These are phyloP conservation scores for Cucumis cinereus DNA, from an alignment of 306 rosid genomes.

Conservation along the genomic window DNA sequence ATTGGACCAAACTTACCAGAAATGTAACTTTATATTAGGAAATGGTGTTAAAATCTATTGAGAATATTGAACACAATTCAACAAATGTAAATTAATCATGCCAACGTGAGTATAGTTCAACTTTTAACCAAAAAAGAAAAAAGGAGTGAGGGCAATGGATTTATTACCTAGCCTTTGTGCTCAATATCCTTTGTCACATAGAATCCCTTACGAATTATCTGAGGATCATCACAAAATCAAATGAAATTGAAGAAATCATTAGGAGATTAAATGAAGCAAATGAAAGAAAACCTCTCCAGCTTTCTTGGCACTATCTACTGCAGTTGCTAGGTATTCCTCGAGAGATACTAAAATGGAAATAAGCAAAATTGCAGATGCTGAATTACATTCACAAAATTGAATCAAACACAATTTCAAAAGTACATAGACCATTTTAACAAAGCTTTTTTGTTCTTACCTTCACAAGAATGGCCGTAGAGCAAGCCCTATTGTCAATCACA, in stretches of 20 bases:
- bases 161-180: constrained; percentile 69
- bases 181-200: constrained; percentile 60
- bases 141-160: neutral
- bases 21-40: neutral
- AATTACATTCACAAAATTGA: no score
- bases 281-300: constrained; percentile 56
- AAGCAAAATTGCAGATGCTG: no score
- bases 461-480: constrained; percentile 63
- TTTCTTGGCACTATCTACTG: constrained; percentile 67
- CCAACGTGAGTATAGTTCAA: no score
- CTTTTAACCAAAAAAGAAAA: neutral
- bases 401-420: neutral
- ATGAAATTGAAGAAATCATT: neutral
- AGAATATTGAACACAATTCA: neutral
- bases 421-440: neutral
- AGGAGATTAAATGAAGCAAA: neutral
- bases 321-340: constrained; percentile 50
- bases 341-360: constrained; percentile 49
- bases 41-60: neutral
- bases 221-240: constrained; percentile 7
- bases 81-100: neutral
- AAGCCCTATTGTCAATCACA: constrained; percentile 80
- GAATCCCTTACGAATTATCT: constrained; percentile 72
- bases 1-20: neutral
- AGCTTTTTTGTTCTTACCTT: constrained; percentile 30